Evolutionary conservation across 352 stramenopile genomes (phyloP).

Genomic region (Phytophthora brassicae): DNA sequence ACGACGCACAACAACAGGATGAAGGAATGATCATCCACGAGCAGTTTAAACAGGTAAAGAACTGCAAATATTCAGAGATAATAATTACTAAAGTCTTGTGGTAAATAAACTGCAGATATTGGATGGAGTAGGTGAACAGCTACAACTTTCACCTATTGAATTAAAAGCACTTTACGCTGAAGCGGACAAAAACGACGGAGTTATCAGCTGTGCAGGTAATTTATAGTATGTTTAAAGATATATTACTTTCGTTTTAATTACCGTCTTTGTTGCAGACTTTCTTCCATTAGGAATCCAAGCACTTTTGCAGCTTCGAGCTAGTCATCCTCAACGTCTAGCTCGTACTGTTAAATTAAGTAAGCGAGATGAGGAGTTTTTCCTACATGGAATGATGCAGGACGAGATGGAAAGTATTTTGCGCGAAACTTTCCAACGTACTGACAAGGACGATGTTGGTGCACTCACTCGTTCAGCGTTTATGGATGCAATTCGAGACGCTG

Average conservation of each 20-base stretch:
- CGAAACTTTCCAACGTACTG: conserved; percentile 73
- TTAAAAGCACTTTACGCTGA: conserved; percentile 65
- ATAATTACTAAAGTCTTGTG: not conserved
- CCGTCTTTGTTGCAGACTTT: conserved; percentile 51
- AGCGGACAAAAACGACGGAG: conserved; percentile 65
- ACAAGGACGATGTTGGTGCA: conserved; percentile 53
- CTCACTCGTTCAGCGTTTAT: conserved; percentile 62
- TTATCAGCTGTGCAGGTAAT: conserved; percentile 47
- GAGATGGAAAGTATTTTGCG: conserved; percentile 78
- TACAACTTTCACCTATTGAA: conserved; percentile 61
- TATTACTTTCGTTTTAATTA: not conserved
- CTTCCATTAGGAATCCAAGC: conserved; percentile 52
- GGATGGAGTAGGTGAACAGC: conserved; percentile 41
- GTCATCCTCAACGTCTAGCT: conserved; percentile 42
- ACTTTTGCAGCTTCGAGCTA: conserved; percentile 46
- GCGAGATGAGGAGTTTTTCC: conserved; percentile 47
- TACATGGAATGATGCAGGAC: conserved; percentile 84
- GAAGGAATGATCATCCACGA: conserved; percentile 43
- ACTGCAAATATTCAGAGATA: not conserved
- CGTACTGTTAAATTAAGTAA: conserved; percentile 48
- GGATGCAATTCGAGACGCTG: conserved; percentile 64
- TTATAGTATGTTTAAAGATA: not conserved
- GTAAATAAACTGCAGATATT: conserved; percentile 27
- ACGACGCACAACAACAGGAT: conserved; percentile 43
- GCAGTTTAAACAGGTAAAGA: conserved; percentile 47